Conservation (phyloP, 257 asterid genomes). For the Misopates orontium region DNA sequence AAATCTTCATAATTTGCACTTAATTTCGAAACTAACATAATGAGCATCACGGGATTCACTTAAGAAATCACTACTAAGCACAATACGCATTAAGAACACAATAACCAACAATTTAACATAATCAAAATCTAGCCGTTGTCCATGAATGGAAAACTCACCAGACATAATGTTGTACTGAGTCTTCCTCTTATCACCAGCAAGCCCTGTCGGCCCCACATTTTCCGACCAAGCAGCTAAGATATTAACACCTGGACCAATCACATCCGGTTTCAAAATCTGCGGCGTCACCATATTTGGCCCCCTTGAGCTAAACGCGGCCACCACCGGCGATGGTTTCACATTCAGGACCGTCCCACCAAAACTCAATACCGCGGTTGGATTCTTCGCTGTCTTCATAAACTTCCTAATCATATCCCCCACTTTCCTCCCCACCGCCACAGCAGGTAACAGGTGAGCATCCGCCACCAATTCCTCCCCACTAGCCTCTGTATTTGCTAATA, state of each 20-base stretch:
- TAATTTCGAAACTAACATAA: not conserved
- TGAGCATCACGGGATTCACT: not conserved
- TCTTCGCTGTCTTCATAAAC: constrained; percentile 37
- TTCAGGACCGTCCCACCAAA: constrained; percentile 59
- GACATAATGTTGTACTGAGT: constrained; percentile 57
- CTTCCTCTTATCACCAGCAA: constrained; percentile 42
- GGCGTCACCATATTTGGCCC: constrained; percentile 62
- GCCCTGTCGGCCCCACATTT: constrained; percentile 53
- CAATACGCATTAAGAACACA: not conserved
- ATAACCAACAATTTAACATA: not conserved
- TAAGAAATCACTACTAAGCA: not conserved
- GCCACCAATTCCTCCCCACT: constrained; percentile 67
- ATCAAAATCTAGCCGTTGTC: constrained; percentile 29
- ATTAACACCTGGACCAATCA: constrained; percentile 64
- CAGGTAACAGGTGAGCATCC: constrained; percentile 59
- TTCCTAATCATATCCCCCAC: constrained; percentile 44
- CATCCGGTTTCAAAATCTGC: constrained; percentile 64
- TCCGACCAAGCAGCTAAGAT: constrained; percentile 59
- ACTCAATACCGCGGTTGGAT: constrained; percentile 44
- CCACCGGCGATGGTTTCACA: constrained; percentile 70
- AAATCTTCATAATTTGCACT: not conserved
- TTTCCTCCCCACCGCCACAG: constrained; percentile 55
- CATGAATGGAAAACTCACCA: constrained; percentile 30
- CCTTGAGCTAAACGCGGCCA: constrained; percentile 67
- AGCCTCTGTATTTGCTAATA: constrained; percentile 58